phyloP scores from a whole-genome alignment of 805 yeast genomes.

The Yarrowia osloensis region DNA sequence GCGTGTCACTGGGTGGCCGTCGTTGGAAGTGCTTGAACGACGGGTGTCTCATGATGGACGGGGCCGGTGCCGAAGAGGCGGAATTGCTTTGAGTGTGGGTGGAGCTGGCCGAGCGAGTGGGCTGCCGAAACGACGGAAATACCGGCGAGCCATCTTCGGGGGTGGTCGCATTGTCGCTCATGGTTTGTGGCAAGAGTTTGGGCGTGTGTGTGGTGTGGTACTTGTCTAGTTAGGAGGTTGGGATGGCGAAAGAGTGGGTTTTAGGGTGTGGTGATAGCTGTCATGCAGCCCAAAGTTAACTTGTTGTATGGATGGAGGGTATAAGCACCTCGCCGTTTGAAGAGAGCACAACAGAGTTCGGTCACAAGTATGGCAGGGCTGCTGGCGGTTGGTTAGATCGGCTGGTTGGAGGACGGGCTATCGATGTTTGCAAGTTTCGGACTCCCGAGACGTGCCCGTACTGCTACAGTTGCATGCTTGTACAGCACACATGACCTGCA shows the following conservation, averaged over 20 bases:
- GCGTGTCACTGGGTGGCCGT: slow-evolving; percentile 23
- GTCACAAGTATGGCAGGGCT: not conserved
- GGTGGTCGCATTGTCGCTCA: slow-evolving; percentile 26
- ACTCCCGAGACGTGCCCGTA: not conserved
- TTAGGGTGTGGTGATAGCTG: slow-evolving; percentile 26
- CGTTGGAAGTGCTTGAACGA: slow-evolving; percentile 25
- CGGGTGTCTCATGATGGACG: slow-evolving; percentile 18
- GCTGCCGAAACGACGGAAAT: slow-evolving; percentile 13
- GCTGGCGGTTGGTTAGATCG: not conserved
- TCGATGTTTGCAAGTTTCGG: not conserved
- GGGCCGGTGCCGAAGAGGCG: slow-evolving; percentile 5
- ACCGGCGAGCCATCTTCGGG: slow-evolving; percentile 25
- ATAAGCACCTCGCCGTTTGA: not conserved
- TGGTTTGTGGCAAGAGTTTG: not conserved
- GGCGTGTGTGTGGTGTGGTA: slow-evolving; percentile 1
- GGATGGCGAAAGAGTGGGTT: slow-evolving; percentile 11
- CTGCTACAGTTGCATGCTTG: not conserved
- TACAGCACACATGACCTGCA: not conserved
- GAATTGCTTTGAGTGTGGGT: not conserved
- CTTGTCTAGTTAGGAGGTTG: not conserved
- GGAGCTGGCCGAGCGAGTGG: not conserved
- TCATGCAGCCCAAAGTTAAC: slow-evolving; percentile 16
- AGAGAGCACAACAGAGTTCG: not conserved
- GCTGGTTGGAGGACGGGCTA: not conserved
- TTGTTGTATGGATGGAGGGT: not conserved